Conservation (phyloP, 75 land plant species). For the Selaginella moellendorffii region DNA sequence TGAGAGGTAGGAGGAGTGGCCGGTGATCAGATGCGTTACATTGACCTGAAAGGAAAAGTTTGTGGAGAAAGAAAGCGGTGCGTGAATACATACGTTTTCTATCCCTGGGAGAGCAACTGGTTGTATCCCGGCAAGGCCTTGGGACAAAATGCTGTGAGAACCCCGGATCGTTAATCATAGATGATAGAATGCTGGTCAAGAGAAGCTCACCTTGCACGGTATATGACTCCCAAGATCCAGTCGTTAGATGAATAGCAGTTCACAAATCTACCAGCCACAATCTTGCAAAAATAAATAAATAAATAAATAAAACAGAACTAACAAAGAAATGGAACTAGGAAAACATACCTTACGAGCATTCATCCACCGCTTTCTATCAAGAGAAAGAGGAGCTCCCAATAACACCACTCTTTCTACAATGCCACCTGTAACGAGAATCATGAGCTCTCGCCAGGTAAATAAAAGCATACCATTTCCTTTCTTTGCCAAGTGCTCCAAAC, state of each 20-base stretch:
- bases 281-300: conserved; percentile 26
- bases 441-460: not conserved
- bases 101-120: conserved; percentile 30
- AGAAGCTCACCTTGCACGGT: not conserved
- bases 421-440: not conserved
- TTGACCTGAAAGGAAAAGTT: not conserved
- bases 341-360: not conserved
- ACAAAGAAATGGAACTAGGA: conserved; percentile 1
- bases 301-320: not conserved
- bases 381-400: not conserved
- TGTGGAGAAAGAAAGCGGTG: not conserved
- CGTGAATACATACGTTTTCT: not conserved
- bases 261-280: conserved; percentile 26
- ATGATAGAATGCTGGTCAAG: not conserved
- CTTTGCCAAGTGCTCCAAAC: not conserved
- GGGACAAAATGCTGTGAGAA: conserved; percentile 16
- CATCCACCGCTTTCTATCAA: not conserved
- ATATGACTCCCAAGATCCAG: not conserved
- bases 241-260: not conserved
- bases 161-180: not conserved
- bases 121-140: not conserved
- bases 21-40: not conserved
- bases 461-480: not conserved
- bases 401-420: conserved; percentile 6
- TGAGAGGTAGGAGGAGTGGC: not conserved